These are phyloP conservation scores for Phaeosphaeriaceae sp. DNA, from an alignment of 2,329 filamentous ascomycete genomes.

Conservation along the genomic window DNA sequence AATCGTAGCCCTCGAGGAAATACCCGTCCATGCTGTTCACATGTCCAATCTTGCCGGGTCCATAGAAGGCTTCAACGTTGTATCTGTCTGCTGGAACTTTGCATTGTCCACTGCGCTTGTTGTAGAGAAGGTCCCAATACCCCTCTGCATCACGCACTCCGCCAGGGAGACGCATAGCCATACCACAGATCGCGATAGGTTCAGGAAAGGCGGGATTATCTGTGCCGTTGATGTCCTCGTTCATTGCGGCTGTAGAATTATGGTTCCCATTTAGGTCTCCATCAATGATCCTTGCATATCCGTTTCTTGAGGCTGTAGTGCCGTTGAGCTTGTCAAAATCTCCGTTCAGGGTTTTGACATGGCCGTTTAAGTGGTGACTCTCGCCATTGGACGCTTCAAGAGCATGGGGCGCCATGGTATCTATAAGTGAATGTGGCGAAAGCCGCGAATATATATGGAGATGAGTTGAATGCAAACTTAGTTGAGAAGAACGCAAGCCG, in stretches of 20 bases:
- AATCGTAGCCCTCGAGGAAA: slow-evolving; percentile 14
- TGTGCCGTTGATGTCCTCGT: neutral
- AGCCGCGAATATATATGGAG: neutral
- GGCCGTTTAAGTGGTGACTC: neutral
- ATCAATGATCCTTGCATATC: neutral
- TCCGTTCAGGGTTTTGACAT: neutral
- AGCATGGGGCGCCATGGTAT: neutral
- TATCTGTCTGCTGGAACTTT: slow-evolving; percentile 4
- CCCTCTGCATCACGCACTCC: slow-evolving; percentile 13
- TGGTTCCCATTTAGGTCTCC: neutral
- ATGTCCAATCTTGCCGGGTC: slow-evolving; percentile 24
- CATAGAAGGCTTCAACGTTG: slow-evolving; percentile 11
- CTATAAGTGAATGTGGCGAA: neutral
- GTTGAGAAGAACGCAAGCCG: neutral
- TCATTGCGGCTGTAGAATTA: neutral
- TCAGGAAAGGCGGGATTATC: neutral
- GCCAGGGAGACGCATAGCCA: slow-evolving; percentile 29
- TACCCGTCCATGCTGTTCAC: slow-evolving; percentile 19
- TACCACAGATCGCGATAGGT: slow-evolving; percentile 23
- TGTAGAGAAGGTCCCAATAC: slow-evolving; percentile 41
- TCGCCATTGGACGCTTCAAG: neutral
- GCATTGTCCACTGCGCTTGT: neutral
- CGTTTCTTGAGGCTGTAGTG: too few relatives aligned
- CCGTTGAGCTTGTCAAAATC: too few relatives aligned
- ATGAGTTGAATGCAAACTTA: neutral